Conservation (phyloP, 2,329 filamentous ascomycete species). For the Septoria petroselini region DNA sequence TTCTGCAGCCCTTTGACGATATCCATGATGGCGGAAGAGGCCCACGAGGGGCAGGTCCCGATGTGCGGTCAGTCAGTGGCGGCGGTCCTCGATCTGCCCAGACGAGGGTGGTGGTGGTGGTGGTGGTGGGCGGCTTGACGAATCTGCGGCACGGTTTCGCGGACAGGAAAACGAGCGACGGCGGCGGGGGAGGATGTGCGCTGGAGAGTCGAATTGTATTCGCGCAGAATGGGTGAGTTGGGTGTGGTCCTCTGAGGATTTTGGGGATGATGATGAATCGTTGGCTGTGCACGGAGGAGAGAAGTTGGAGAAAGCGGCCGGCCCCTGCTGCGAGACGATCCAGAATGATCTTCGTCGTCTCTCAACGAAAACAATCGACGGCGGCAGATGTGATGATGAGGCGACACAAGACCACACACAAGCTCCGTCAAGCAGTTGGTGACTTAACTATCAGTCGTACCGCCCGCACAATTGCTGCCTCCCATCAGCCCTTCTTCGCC, state of each 20-base stretch:
- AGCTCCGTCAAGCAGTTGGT: slow-evolving; percentile 7
- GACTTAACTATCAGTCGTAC: no score
- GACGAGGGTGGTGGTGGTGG: not conserved
- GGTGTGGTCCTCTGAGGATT: no score
- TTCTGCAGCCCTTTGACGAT: slow-evolving; percentile 45
- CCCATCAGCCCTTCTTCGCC: no score
- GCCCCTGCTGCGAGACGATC: not conserved
- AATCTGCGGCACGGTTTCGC: slow-evolving; percentile 8
- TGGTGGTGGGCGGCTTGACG: slow-evolving; percentile 10
- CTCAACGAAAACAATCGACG: no score
- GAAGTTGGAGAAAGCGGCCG: not conserved
- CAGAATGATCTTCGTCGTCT: not conserved
- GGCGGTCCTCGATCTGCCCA: slow-evolving; percentile 5
- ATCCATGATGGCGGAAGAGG: slow-evolving; percentile 39
- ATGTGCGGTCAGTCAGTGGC: slow-evolving; percentile 23
- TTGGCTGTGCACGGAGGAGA: not conserved
- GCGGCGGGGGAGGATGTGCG: no score
- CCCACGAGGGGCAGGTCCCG: slow-evolving; percentile 23
- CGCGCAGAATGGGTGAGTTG: no score
- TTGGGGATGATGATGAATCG: not conserved
- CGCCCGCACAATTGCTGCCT: not conserved
- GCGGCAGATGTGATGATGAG: no score
- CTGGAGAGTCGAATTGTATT: no score
- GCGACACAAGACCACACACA: no score
- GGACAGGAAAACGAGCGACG: no score